Conservation (phyloP, 2,329 filamentous ascomycete species). For the Penicillium sp. region DNA sequence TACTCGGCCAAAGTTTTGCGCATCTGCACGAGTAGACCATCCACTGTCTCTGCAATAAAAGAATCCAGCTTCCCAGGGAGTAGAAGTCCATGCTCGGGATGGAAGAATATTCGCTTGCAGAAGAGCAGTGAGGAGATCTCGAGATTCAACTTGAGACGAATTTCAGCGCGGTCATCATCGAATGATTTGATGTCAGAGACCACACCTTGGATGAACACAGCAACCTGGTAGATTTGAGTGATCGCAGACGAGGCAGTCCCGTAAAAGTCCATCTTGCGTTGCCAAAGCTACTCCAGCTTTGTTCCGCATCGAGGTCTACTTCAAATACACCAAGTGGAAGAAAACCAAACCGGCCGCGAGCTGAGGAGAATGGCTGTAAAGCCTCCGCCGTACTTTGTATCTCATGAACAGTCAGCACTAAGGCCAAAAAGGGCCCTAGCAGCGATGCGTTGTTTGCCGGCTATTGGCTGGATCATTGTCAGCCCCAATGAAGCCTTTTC, state of each 20-base stretch:
- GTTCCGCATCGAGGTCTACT: no score
- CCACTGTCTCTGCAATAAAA: slow-evolving; percentile 17
- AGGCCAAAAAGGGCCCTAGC: slow-evolving; percentile 1
- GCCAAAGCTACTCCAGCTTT: no score
- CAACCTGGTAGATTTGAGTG: slow-evolving; percentile 23
- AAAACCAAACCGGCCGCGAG: no score
- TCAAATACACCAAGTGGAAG: no score
- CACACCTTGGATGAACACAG: slow-evolving; percentile 27
- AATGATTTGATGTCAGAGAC: slow-evolving; percentile 24
- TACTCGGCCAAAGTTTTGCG: slow-evolving; percentile 21
- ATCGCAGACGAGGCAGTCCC: slow-evolving; percentile 24
- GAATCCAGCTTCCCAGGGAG: slow-evolving; percentile 17
- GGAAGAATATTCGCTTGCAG: slow-evolving; percentile 20
- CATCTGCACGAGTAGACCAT: slow-evolving; percentile 19
- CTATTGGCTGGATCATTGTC: background rate
- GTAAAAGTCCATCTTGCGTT: slow-evolving; percentile 22
- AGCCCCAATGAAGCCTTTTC: no score
- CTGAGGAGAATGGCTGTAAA: no score
- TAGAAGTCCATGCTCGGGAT: slow-evolving; percentile 21
- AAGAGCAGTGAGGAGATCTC: slow-evolving; percentile 22
- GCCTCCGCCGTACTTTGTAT: background rate
- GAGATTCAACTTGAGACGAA: slow-evolving; percentile 21
- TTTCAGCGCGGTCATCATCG: slow-evolving; percentile 21
- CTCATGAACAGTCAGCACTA: slow-evolving; percentile 2
- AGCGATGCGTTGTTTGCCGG: background rate